Conservation (phyloP, 1,284 basidiomycete species). For the Tilletia setariae region DNA sequence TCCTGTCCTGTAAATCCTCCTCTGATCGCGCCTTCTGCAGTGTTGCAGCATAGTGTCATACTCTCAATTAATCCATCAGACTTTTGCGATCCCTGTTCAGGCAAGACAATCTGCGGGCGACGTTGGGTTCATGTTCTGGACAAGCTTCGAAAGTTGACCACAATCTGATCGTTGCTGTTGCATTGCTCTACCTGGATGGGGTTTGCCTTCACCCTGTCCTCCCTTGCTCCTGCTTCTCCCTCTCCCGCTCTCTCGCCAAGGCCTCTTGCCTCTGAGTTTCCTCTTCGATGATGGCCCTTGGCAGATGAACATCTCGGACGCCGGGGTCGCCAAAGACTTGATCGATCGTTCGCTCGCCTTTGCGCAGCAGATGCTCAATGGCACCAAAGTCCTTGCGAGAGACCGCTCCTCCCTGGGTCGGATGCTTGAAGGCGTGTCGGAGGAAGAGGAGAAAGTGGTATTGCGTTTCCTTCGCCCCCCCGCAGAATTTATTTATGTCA, state of each 20-base stretch:
- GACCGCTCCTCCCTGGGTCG: conserved; percentile 45
- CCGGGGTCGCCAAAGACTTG: conserved; percentile 41
- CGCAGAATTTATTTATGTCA: neutral
- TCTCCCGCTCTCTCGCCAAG: neutral
- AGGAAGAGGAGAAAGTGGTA: conserved; percentile 48
- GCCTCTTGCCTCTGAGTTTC: neutral
- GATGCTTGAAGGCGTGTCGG: conserved; percentile 51
- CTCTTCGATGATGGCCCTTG: conserved; percentile 22
- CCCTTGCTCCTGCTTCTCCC: neutral
- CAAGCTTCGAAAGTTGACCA: no score
- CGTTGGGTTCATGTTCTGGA: no score
- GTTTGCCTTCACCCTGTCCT: neutral
- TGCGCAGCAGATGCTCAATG: conserved; percentile 51
- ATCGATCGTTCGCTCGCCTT: conserved; percentile 39
- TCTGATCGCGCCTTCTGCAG: no score
- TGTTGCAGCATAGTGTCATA: no score
- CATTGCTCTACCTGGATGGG: no score
- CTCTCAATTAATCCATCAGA: no score
- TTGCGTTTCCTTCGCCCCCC: conserved; percentile 41
- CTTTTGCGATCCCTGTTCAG: no score
- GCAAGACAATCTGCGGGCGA: no score
- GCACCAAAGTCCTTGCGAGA: conserved; percentile 45
- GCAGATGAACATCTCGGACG: conserved; percentile 42
- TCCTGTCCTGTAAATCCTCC: no score
- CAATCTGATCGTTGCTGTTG: no score